phyloP scores from a whole-genome alignment of 1,139 yeast genomes.

The Petasospora fabianii region DNA sequence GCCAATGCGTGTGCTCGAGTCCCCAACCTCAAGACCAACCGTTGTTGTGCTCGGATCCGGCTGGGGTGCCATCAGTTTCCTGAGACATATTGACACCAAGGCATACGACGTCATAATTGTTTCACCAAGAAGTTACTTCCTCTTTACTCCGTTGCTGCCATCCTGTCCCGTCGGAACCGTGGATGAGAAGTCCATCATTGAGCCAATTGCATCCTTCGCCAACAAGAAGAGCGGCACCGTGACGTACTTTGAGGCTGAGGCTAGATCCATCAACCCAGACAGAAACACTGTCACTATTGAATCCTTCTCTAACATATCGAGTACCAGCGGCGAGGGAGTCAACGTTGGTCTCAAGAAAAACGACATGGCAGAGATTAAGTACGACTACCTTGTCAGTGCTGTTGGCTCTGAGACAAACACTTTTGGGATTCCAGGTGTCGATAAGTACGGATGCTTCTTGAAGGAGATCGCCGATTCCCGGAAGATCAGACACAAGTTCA shows the following conservation, averaged over 20 bases:
- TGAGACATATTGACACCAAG: slow-evolving; percentile 83
- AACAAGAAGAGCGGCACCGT: slow-evolving; percentile 77
- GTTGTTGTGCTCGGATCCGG: slow-evolving; percentile 86
- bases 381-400: slow-evolving; percentile 76
- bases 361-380: slow-evolving; percentile 38
- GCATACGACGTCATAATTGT: slow-evolving; percentile 86
- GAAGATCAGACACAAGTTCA: slow-evolving; percentile 68
- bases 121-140: slow-evolving; percentile 91
- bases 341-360: slow-evolving; percentile 32
- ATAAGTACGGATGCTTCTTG: slow-evolving; percentile 75
- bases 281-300: slow-evolving; percentile 57
- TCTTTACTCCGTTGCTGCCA: slow-evolving; percentile 91
- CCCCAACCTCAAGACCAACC: slow-evolving; percentile 36
- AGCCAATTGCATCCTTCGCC: slow-evolving; percentile 78
- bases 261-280: slow-evolving; percentile 75
- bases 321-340: slow-evolving; percentile 28
- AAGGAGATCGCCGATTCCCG: slow-evolving; percentile 84
- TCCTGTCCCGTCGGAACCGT: slow-evolving; percentile 94
- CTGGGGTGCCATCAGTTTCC: slow-evolving; percentile 86
- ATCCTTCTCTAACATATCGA: slow-evolving; percentile 38
- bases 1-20: slow-evolving; percentile 37
- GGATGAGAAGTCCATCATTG: slow-evolving; percentile 87
- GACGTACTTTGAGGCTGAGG: slow-evolving; percentile 88
- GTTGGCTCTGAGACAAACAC: slow-evolving; percentile 85
- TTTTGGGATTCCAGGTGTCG: slow-evolving; percentile 78